A percentile compares a stretch with the other conserved stretches of the same genome.
These are phyloP conservation scores for Pyricularia pennisetigena DNA, from an alignment of 2,329 filamentous ascomycete genomes.

Conservation along the genomic window DNA sequence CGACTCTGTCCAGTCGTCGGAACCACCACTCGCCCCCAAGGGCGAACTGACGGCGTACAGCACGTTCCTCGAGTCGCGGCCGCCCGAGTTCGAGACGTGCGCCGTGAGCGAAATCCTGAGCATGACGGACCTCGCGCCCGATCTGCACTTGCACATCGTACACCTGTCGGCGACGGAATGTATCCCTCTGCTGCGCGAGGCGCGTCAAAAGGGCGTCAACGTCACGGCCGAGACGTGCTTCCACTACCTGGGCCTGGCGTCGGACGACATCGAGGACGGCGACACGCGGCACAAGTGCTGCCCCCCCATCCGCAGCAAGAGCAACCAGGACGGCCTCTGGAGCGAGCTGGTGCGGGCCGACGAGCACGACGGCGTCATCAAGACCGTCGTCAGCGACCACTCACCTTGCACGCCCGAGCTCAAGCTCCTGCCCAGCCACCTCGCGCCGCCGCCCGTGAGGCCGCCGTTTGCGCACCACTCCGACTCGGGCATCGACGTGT, in stretches of 20 bases:
- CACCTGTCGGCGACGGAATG: conserved; percentile 85
- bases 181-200: conserved; percentile 69
- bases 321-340: conserved; percentile 84
- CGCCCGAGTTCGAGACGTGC: conserved; percentile 81
- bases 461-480: conserved; percentile 25
- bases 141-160: conserved; percentile 84
- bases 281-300: conserved; percentile 95
- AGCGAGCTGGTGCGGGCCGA: conserved; percentile 53
- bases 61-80: conserved; percentile 86
- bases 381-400: conserved; percentile 90
- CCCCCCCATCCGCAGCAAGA: conserved; percentile 73
- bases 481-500: conserved; percentile 44
- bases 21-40: conserved; percentile 55
- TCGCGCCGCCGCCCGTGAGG: conserved; percentile 30
- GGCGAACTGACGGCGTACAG: conserved; percentile 70
- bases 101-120: conserved; percentile 81
- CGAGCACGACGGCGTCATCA: conserved; percentile 65
- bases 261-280: conserved; percentile 72
- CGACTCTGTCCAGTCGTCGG: conserved; percentile 61
- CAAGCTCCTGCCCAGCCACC: conserved; percentile 69
- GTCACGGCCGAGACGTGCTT: conserved; percentile 95
- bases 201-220: conserved; percentile 65
- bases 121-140: conserved; percentile 68
- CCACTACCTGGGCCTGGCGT: conserved; percentile 80
- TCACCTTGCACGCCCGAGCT: conserved; percentile 92